Conservation (phyloP, 192 early-diverging fungal genomes). For the Backusella macrospora region DNA sequence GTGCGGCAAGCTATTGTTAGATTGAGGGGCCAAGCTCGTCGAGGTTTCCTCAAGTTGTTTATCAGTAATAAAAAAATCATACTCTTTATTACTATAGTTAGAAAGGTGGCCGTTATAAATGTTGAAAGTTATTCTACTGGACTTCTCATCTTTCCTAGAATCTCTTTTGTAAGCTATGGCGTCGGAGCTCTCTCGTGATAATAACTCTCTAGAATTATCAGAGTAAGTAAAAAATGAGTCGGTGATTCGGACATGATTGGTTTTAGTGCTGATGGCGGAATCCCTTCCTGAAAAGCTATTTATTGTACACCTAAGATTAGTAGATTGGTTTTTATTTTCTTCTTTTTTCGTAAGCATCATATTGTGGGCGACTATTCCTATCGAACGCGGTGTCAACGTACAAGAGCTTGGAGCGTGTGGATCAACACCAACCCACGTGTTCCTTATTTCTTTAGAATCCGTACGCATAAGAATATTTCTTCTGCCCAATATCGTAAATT, state of each 20-base stretch:
- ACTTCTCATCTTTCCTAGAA: slow-evolving; percentile 8
- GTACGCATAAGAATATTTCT: slow-evolving; percentile 16
- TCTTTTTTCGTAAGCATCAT: not conserved
- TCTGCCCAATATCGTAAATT: slow-evolving; percentile 16
- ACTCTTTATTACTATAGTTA: slow-evolving; percentile 13
- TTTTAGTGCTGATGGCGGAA: not conserved
- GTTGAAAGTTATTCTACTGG: slow-evolving; percentile 22
- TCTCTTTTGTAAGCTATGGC: slow-evolving; percentile 14
- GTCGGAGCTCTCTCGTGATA: slow-evolving; percentile 26
- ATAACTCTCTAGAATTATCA: not conserved
- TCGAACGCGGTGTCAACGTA: not conserved
- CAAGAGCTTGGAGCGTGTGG: not conserved
- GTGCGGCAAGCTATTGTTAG: slow-evolving; percentile 29
- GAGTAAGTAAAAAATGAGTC: not conserved
- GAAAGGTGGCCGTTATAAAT: not conserved
- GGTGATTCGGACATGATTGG: slow-evolving; percentile 6
- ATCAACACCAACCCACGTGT: slow-evolving; percentile 24
- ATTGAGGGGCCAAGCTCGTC: slow-evolving; percentile 3
- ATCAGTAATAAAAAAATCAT: not conserved
- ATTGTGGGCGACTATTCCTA: slow-evolving; percentile 2
- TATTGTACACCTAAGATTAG: slow-evolving; percentile 1
- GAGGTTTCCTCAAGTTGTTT: not conserved
- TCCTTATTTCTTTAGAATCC: slow-evolving; percentile 18
- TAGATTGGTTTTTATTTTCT: not conserved
- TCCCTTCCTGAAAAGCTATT: not conserved